Evolutionary conservation across 2,329 filamentous ascomycete species (phyloP).

Genomic region (Botryotinia calthae): DNA sequence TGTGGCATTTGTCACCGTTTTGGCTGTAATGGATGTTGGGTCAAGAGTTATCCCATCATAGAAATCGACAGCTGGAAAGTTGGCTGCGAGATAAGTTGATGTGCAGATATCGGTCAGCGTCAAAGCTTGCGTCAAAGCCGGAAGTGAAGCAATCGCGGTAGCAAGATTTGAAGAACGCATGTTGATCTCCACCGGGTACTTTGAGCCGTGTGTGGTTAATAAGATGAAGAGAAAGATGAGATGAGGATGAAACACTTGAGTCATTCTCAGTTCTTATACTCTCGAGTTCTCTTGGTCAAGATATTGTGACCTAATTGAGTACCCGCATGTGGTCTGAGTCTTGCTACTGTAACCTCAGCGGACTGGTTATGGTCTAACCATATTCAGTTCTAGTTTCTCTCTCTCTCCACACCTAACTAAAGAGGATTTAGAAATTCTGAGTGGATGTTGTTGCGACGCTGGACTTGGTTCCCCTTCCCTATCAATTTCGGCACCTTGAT

Average conservation of each 20-base stretch:
- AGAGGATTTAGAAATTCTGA: background rate
- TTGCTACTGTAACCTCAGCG: background rate
- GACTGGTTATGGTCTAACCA: background rate
- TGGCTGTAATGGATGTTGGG: constrained; percentile 41
- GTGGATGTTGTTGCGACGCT: background rate
- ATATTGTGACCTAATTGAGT: background rate
- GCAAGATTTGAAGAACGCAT: background rate
- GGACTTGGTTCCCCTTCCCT: background rate
- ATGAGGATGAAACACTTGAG: background rate
- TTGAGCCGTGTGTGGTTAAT: background rate
- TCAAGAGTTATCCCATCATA: constrained; percentile 30
- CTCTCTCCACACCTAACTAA: background rate
- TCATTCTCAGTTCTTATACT: background rate
- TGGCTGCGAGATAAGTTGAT: background rate
- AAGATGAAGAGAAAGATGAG: background rate
- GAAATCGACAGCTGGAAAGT: background rate
- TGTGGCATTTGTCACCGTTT: constrained; percentile 39
- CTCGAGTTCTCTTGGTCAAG: background rate
- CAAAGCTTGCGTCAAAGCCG: background rate
- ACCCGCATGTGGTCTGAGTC: background rate
- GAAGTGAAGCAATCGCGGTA: background rate
- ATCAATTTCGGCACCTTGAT: background rate
- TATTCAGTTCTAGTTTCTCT: background rate
- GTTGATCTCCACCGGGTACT: background rate
- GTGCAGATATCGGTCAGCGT: background rate